Evolutionary conservation across 2,329 filamentous ascomycete species (phyloP).

Genomic region (Leptoxyphium fumago): DNA sequence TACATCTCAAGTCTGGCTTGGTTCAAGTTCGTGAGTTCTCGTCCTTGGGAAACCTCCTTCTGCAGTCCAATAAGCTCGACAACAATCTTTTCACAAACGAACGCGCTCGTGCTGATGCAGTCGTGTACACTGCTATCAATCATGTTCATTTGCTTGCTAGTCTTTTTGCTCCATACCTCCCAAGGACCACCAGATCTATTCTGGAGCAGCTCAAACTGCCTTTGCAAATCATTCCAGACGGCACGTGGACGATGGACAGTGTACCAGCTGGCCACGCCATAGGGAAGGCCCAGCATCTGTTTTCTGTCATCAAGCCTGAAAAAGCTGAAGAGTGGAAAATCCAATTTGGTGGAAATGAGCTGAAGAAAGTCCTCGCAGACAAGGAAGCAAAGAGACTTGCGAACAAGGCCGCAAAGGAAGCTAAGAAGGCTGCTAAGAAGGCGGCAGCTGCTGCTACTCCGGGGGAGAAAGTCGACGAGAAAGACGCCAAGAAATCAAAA

Average conservation of each 20-base stretch:
- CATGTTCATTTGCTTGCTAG: slow-evolving; percentile 68
- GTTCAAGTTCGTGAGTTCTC: slow-evolving; percentile 53
- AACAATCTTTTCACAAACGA: slow-evolving; percentile 45
- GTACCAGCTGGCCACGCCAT: slow-evolving; percentile 66
- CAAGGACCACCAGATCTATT: slow-evolving; percentile 60
- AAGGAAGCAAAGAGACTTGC: slow-evolving; percentile 50
- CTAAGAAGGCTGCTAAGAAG: slow-evolving; percentile 45
- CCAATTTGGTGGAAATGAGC: slow-evolving; percentile 53
- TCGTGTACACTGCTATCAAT: slow-evolving; percentile 68
- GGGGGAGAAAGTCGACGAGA: slow-evolving; percentile 8
- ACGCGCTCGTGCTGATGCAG: slow-evolving; percentile 43
- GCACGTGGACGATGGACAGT: slow-evolving; percentile 41
- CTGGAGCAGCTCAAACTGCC: slow-evolving; percentile 53
- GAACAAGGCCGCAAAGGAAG: slow-evolving; percentile 53
- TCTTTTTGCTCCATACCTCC: slow-evolving; percentile 73
- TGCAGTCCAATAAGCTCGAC: slow-evolving; percentile 47
- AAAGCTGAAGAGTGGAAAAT: slow-evolving; percentile 75
- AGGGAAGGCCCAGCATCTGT: slow-evolving; percentile 65
- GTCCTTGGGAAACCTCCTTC: slow-evolving; percentile 42
- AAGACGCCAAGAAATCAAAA: slow-evolving; percentile 45
- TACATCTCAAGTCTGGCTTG: slow-evolving; percentile 55
- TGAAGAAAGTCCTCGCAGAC: slow-evolving; percentile 50
- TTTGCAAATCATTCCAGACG: slow-evolving; percentile 28
- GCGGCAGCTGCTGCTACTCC: slow-evolving; percentile 38
- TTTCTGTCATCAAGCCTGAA: slow-evolving; percentile 66